These are phyloP conservation scores for Clarireedia monteithiana DNA, from an alignment of 2,329 filamentous ascomycete species.

Conservation along the genomic window DNA sequence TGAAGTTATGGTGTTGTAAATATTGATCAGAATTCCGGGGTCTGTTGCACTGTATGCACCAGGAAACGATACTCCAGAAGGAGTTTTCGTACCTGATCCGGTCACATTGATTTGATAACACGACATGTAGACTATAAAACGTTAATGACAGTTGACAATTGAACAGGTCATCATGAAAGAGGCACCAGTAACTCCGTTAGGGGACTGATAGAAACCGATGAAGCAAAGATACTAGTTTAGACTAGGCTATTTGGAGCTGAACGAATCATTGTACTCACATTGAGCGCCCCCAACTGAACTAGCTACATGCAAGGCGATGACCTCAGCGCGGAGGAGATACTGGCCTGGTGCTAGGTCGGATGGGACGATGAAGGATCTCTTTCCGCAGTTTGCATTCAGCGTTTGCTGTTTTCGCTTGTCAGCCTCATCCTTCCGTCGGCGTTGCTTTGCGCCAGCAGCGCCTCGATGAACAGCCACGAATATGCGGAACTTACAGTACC, in stretches of 20 bases:
- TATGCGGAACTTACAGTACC: constrained; percentile 13
- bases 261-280: constrained; percentile 6
- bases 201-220: no score
- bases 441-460: background rate
- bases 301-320: constrained; percentile 46
- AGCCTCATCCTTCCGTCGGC: background rate
- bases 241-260: no score
- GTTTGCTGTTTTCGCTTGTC: constrained; percentile 8
- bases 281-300: constrained; percentile 31
- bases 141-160: no score
- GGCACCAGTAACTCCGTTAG: no score
- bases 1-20: constrained; percentile 24
- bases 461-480: background rate
- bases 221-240: no score
- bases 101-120: constrained; percentile 21
- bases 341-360: constrained; percentile 43
- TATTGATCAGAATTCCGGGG: constrained; percentile 41
- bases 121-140: constrained; percentile 27
- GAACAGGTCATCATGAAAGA: no score
- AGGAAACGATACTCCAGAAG: background rate
- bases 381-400: constrained; percentile 35
- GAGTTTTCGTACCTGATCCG: background rate
- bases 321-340: constrained; percentile 48
- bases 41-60: constrained; percentile 25
- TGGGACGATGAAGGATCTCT: constrained; percentile 42